Evolutionary conservation across 2,329 filamentous ascomycete species (phyloP).

Genomic region (Alternaria tenuissima): DNA sequence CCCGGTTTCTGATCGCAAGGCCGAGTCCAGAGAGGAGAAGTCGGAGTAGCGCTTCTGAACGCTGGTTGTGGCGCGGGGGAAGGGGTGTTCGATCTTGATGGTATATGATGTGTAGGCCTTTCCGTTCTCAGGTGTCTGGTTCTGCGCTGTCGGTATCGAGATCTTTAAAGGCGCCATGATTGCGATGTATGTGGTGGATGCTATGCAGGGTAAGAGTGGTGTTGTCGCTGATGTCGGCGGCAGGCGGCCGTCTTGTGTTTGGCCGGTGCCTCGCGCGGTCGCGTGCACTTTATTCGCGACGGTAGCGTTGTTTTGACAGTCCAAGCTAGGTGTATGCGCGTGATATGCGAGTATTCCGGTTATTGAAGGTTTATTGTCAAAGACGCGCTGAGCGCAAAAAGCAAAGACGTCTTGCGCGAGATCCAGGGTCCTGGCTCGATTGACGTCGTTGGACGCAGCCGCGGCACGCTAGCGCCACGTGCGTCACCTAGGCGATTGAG

Average conservation of each 20-base stretch:
- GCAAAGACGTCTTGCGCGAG: background rate
- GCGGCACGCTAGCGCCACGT: conserved; percentile 27
- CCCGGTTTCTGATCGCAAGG: conserved; percentile 68
- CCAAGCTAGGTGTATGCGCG: background rate
- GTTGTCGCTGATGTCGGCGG: background rate
- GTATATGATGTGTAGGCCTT: conserved; percentile 82
- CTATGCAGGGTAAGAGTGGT: background rate
- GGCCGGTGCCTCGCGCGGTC: conserved; percentile 13
- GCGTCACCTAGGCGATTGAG: conserved; percentile 8
- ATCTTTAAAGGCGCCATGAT: conserved; percentile 58
- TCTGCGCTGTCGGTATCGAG: conserved; percentile 59
- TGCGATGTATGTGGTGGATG: background rate
- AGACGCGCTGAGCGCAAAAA: conserved; percentile 1
- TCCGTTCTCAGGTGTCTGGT: conserved; percentile 56
- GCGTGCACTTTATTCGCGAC: conserved; percentile 13
- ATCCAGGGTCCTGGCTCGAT: conserved; percentile 4
- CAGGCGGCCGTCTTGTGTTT: conserved; percentile 8
- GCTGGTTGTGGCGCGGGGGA: conserved; percentile 78
- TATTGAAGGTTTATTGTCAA: background rate
- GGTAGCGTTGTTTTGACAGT: background rate
- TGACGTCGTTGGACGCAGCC: conserved; percentile 25
- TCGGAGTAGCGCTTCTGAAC: conserved; percentile 85
- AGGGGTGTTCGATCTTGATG: conserved; percentile 76
- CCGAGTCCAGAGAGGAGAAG: conserved; percentile 72
- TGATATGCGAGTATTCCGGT: background rate